Conservation (phyloP, 208 protist species). For the Acanthamoeba triangularis region DNA sequence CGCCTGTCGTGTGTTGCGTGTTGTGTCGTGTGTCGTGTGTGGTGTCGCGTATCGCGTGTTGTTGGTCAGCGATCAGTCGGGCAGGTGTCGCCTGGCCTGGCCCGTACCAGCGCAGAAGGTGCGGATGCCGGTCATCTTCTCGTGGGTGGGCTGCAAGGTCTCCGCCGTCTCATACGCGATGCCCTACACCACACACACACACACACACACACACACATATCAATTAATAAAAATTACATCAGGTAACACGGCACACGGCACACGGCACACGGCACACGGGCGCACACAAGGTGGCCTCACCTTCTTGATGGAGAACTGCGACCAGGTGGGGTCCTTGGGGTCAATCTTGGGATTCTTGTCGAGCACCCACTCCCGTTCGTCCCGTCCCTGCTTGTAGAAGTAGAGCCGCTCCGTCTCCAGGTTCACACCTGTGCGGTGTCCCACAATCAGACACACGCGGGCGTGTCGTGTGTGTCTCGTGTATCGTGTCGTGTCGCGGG, state of each 20-base stretch:
- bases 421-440: background rate
- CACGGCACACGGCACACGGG: too few relatives aligned
- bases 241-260: too few relatives aligned
- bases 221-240: too few relatives aligned
- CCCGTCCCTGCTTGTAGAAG: background rate
- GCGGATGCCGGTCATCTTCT: background rate
- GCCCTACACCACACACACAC: background rate
- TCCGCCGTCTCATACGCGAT: background rate
- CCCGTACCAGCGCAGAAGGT: background rate
- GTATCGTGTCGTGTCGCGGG: background rate
- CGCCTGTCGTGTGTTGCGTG: background rate
- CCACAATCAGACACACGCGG: background rate
- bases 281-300: background rate
- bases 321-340: background rate
- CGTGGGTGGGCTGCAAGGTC: background rate
- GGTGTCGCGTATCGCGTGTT: too few relatives aligned
- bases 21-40: too few relatives aligned
- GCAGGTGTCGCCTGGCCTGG: too few relatives aligned
- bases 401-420: background rate
- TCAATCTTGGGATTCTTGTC: background rate
- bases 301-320: background rate
- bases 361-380: background rate
- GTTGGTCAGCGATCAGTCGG: too few relatives aligned
- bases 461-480: background rate
- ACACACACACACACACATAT: background rate